Percentiles rank a stretch among this genome's conserved stretches.
Conservation (phyloP, 768 basidiomycete species). For the Lentinula edodes region DNA sequence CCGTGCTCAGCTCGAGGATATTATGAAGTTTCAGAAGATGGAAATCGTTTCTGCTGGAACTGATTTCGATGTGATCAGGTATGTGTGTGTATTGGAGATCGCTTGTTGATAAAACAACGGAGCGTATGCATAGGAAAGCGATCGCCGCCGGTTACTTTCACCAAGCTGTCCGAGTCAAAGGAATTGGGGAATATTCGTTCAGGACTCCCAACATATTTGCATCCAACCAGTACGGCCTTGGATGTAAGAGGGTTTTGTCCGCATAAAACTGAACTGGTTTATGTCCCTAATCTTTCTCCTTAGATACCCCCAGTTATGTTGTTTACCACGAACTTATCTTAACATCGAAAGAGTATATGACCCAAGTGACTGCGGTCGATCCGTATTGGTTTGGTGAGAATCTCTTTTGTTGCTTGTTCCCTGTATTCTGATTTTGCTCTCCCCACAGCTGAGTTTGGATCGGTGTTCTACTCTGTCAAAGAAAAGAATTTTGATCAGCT, state of each 20-base stretch:
- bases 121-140: slow-evolving; percentile 62
- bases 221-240: slow-evolving; percentile 95
- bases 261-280: background rate
- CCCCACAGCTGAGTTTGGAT: slow-evolving; percentile 78
- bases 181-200: slow-evolving; percentile 95
- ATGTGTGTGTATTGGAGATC: slow-evolving; percentile 12
- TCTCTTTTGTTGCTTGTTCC: background rate
- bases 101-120: background rate
- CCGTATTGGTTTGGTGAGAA: slow-evolving; percentile 90
- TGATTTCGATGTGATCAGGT: slow-evolving; percentile 87
- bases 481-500: slow-evolving; percentile 97
- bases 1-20: slow-evolving; percentile 91
- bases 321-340: slow-evolving; percentile 95
- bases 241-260: slow-evolving; percentile 55
- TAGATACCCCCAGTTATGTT: slow-evolving; percentile 94
- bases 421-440: slow-evolving; percentile 6
- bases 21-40: slow-evolving; percentile 99
- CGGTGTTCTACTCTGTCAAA: slow-evolving; percentile 95
- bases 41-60: slow-evolving; percentile 87
- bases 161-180: slow-evolving; percentile 96
- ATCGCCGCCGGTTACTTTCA: slow-evolving; percentile 99
- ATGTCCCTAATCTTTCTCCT: slow-evolving; percentile 8
- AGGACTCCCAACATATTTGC: slow-evolving; percentile 90
- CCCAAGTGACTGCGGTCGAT: slow-evolving; percentile 96
- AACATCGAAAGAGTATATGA: slow-evolving; percentile 98